Percentiles rank a stretch among this genome's conserved stretches.
These are phyloP conservation scores for Stylosanthes scabra DNA, from an alignment of 331 rosid species.

Conservation along the genomic window DNA sequence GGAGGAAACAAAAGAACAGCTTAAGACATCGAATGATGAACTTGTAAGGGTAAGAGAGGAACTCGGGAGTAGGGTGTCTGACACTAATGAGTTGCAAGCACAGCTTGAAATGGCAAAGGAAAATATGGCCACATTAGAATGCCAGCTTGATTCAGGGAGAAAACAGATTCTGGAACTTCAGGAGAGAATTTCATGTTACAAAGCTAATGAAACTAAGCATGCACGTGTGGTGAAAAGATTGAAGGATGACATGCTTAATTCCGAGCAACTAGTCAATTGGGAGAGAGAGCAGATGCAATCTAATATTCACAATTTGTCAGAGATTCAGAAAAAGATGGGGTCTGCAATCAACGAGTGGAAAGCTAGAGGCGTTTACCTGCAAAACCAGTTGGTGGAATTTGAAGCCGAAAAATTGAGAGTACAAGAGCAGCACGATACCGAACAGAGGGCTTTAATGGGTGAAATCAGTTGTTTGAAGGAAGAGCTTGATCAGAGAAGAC, in stretches of 20 bases:
- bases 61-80: constrained; percentile 33
- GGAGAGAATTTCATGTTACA: constrained; percentile 42
- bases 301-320: constrained; percentile 48
- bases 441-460: constrained; percentile 52
- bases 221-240: constrained; percentile 53
- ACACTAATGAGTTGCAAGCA: constrained; percentile 47
- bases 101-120: constrained; percentile 49
- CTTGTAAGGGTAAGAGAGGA: constrained; percentile 52
- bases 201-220: constrained; percentile 42
- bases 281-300: constrained; percentile 54
- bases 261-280: constrained; percentile 37
- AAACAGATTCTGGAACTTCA: constrained; percentile 46
- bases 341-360: constrained; percentile 45
- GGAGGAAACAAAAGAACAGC: constrained; percentile 48
- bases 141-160: constrained; percentile 48
- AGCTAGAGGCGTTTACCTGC: constrained; percentile 37
- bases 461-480: constrained; percentile 57
- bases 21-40: constrained; percentile 52
- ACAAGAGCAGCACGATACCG: constrained; percentile 45
- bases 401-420: constrained; percentile 59
- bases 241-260: constrained; percentile 45
- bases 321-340: constrained; percentile 35
- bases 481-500: constrained; percentile 52
- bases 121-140: constrained; percentile 43
- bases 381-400: constrained; percentile 40